Evolutionary conservation across 2,329 filamentous ascomycete genomes (phyloP).

Genomic region (Trichoderma semiorbis): DNA sequence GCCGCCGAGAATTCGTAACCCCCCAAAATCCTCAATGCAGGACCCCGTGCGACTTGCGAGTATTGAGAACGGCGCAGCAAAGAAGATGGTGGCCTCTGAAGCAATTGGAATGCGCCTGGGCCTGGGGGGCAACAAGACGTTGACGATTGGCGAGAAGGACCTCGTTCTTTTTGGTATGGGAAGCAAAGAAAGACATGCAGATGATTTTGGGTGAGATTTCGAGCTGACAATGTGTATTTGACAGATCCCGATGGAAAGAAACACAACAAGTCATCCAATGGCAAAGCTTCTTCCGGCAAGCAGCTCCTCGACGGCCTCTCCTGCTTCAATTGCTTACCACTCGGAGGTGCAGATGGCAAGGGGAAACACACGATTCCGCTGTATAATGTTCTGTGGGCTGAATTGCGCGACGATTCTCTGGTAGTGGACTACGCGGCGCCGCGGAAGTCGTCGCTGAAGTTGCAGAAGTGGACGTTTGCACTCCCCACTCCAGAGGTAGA

Average conservation of each 20-base stretch:
- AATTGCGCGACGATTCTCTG: constrained; percentile 57
- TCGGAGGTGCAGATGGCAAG: constrained; percentile 23
- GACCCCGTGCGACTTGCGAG: neutral
- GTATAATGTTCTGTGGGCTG: constrained; percentile 82
- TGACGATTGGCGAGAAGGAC: constrained; percentile 32
- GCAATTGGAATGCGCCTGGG: constrained; percentile 28
- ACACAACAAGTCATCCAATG: neutral
- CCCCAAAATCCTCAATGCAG: neutral
- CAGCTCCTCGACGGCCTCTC: neutral
- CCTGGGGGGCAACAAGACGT: constrained; percentile 31
- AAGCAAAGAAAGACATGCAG: neutral
- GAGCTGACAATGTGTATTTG: neutral
- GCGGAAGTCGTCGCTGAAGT: constrained; percentile 58
- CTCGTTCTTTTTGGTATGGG: constrained; percentile 36
- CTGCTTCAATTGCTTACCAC: constrained; percentile 12
- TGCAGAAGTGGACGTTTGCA: constrained; percentile 51
- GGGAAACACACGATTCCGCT: constrained; percentile 57
- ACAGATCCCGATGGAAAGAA: constrained; percentile 16
- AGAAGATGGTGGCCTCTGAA: constrained; percentile 22
- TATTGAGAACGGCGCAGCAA: constrained; percentile 15
- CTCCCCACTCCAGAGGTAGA: constrained; percentile 38
- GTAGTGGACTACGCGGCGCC: constrained; percentile 69
- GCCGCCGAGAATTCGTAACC: neutral
- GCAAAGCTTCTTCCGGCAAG: constrained; percentile 11
- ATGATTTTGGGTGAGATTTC: neutral